These are phyloP conservation scores for Plantago major DNA, from an alignment of 257 asterid genomes.

Conservation along the genomic window DNA sequence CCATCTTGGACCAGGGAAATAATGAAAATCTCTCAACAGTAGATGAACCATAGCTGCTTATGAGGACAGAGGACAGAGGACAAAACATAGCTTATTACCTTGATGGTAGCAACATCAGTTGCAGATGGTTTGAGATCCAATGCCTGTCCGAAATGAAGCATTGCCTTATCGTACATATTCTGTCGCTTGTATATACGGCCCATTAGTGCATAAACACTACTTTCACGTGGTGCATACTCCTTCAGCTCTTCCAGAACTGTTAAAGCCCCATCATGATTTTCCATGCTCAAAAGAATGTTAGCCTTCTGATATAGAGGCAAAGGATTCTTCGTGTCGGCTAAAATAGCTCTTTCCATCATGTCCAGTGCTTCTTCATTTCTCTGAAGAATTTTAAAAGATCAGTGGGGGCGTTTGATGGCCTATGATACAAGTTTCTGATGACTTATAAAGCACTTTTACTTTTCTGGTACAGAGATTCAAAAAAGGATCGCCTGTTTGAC, in stretches of 20 bases:
- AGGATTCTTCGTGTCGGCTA: conserved; percentile 95
- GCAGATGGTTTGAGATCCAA: conserved; percentile 96
- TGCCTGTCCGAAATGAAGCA: conserved; percentile 93
- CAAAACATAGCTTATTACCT: conserved; percentile 40
- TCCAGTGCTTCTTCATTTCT: conserved; percentile 73
- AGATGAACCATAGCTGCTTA: not conserved
- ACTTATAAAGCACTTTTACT: too few species aligned
- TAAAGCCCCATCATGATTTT: conserved; percentile 69
- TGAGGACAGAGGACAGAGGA: not conserved
- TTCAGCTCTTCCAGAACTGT: conserved; percentile 93
- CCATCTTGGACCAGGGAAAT: not conserved
- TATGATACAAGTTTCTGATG: not conserved
- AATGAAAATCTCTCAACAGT: not conserved
- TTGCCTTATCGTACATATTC: conserved; percentile 70
- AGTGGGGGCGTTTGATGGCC: not conserved
- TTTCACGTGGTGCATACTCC: conserved; percentile 86
- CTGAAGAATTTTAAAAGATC: conserved; percentile 35
- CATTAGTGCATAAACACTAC: conserved; percentile 93
- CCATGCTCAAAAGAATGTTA: conserved; percentile 83
- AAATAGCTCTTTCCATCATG: conserved; percentile 82
- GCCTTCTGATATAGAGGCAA: conserved; percentile 96
- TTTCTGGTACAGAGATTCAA: too few species aligned
- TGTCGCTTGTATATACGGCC: conserved; percentile 80
- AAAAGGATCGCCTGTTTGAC: too few species aligned
- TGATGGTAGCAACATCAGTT: conserved; percentile 87